Conservation (phyloP, 163 green algal species). For the Coccomyxa subellipsoidea region DNA sequence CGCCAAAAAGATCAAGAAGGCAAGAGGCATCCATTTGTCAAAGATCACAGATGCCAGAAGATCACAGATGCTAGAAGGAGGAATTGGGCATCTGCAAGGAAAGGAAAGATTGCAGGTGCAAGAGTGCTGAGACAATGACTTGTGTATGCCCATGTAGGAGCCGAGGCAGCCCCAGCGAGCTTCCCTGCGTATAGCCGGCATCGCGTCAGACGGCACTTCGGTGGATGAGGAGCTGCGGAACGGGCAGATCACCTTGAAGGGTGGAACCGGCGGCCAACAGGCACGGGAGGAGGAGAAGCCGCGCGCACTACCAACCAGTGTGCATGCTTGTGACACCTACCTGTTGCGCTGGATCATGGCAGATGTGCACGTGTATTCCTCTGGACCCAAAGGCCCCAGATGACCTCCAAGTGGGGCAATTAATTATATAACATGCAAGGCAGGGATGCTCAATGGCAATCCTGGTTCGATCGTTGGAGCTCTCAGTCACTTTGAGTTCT, state of each 20-base stretch:
- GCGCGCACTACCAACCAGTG: neutral
- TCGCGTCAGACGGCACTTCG: slow-evolving; percentile 37
- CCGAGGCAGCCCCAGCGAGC: slow-evolving; percentile 15
- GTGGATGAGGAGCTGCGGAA: slow-evolving; percentile 34
- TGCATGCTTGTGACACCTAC: neutral
- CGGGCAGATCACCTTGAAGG: slow-evolving; percentile 23
- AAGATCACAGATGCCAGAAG: neutral
- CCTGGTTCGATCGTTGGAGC: no score
- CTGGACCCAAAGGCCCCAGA: no score
- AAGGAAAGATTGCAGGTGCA: no score
- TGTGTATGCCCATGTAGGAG: neutral
- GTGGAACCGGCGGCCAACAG: neutral
- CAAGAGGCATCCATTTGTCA: neutral
- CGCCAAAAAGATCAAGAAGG: neutral
- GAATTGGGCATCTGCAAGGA: no score
- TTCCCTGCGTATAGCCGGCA: slow-evolving; percentile 37
- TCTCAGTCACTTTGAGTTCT: no score
- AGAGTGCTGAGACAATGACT: neutral
- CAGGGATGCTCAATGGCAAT: no score
- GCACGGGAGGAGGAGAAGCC: neutral
- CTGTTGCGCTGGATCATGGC: neutral
- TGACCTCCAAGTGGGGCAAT: no score
- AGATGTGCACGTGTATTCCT: no score
- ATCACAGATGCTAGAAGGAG: no score
- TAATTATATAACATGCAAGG: no score